Conservation (phyloP, 164 flowering plant genomes). For the Vitis vinifera region ASM3070453v1 NC_081812.1:21588501-21589000, state of each 20-base stretch:
- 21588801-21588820: constrained; percentile 76
- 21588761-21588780: background rate
- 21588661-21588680: constrained; percentile 88
- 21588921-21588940: constrained; percentile 61
- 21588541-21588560: background rate
- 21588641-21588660: constrained; percentile 85
- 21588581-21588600: constrained; percentile 89
- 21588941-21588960: constrained; percentile 81
- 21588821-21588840: constrained; percentile 99
- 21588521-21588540: background rate
- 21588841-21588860: constrained; percentile 89
- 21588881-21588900: constrained; percentile 53
- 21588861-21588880: constrained; percentile 72
- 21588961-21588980: constrained; percentile 83
- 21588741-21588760: background rate
- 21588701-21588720: constrained; percentile 95
- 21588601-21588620: constrained; percentile 65
- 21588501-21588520: background rate
- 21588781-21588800: background rate
- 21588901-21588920: constrained; percentile 91
- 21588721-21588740: constrained; percentile 71
- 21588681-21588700: constrained; percentile 68
- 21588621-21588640: constrained; percentile 81
- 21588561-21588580: constrained; percentile 83
- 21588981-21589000: constrained; percentile 78